Base-by-base conservation (phyloP, 106 monocot species). In the Dioscorea alata region DNA sequence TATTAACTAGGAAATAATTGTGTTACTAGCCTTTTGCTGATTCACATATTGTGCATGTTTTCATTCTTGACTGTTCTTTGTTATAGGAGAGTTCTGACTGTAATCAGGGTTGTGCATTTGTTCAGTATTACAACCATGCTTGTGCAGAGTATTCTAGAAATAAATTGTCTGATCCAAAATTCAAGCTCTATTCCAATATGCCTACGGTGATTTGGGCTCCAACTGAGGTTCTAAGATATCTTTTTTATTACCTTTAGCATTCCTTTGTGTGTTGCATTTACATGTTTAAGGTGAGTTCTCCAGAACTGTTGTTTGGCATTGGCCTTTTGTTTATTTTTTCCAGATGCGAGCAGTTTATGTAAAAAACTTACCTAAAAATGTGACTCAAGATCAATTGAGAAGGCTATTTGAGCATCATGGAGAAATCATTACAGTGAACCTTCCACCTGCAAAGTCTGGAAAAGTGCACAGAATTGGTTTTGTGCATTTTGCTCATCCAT, bases 131-230 rank as follows among this genome's bases (percentile, higher is more conserved):
- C 77, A 99, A 99, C 33, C 92, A 93, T 74, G 83, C 92, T 57
- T 99, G 97, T 78, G 97, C 97, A 28, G 92, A 92, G 67, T 90
- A 87, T 81, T 85, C 97, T 14, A 85, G 85, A 74, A 83, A 87
- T 73, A 83, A 81, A 59, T 89, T 92, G 92, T 87, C 92, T 13
- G 71, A 57, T 50, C 77, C 88, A 59, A 77, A 83, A 71, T 93
- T 99, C 49, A 99, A 92, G 69, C 79, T 99, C 7, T 92, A 90
- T 70, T 60, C 72, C 53, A 93, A 87, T 81, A 72, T 81, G 2
- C 97, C 92, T 33, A 99, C 92, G 23, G 87, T 99, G 31, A 99
- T 87, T 79, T 99, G 97, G 97, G 92, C 92, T 49, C 74, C 92
- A 51, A 78, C 86, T 51, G 92, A 95, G 88, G 94, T 91, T 67